Percentiles rank a stretch among this genome's conserved stretches.
Conservation (phyloP, 495 filamentous ascomycete genomes). For the Cenococcum geophilum region DNA sequence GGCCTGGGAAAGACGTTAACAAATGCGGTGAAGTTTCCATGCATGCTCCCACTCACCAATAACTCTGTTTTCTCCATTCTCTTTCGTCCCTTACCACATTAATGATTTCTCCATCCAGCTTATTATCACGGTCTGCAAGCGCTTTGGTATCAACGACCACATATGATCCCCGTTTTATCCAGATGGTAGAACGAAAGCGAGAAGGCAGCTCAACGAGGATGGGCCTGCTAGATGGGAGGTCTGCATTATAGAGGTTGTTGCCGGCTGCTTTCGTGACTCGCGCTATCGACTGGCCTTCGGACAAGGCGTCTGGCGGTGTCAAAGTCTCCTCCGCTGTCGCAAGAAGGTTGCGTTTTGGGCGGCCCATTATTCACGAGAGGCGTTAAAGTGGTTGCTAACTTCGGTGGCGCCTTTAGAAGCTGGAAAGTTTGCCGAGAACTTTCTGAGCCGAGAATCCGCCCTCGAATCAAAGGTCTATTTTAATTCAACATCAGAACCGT, state of each 20-base stretch:
- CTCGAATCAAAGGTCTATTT: neutral
- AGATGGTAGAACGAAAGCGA: conserved; percentile 82
- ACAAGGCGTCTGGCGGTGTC: conserved; percentile 64
- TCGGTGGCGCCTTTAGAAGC: neutral
- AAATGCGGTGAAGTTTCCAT: neutral
- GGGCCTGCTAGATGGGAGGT: conserved; percentile 52
- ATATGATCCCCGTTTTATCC: conserved; percentile 81
- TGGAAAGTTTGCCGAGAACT: neutral
- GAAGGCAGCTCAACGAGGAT: conserved; percentile 71
- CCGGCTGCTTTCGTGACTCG: conserved; percentile 74
- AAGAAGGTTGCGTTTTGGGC: conserved; percentile 65
- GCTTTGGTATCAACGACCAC: conserved; percentile 71
- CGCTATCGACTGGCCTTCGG: conserved; percentile 60
- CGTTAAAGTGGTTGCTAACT: neutral
- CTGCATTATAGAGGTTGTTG: conserved; percentile 77
- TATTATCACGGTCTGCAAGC: conserved; percentile 64
- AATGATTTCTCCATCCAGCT: conserved; percentile 80
- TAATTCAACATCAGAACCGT: neutral
- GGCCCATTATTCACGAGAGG: conserved; percentile 50
- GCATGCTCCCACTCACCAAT: conserved; percentile 57
- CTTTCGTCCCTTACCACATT: conserved; percentile 91
- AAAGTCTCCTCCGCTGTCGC: conserved; percentile 68
- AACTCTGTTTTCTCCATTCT: conserved; percentile 81
- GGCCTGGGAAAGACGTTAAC: conserved; percentile 53
- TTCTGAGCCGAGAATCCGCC: neutral